phyloP scores from a whole-genome alignment of 2,329 filamentous ascomycete genomes.

The Nigrospora sphaerica region DNA sequence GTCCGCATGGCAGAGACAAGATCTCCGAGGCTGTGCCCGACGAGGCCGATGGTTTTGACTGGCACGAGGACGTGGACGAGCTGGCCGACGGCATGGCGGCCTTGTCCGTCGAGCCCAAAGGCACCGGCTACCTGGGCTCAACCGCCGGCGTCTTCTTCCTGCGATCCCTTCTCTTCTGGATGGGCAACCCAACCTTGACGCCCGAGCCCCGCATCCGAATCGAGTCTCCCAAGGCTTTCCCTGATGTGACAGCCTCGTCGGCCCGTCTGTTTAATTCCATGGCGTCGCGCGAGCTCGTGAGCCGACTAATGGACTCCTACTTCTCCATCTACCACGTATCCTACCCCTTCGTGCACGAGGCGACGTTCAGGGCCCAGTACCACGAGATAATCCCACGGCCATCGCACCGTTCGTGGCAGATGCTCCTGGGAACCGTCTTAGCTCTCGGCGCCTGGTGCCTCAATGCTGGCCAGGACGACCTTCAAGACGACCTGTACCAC shows the following conservation, averaged over 20 bases:
- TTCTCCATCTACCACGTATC: slow-evolving; percentile 35
- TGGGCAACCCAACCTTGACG: slow-evolving; percentile 8
- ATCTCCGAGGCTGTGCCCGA: slow-evolving; percentile 20
- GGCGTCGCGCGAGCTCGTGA: slow-evolving; percentile 16
- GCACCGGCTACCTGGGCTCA: slow-evolving; percentile 25
- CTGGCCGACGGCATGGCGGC: slow-evolving; percentile 27
- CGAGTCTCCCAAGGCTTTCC: not conserved
- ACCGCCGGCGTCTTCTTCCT: slow-evolving; percentile 23
- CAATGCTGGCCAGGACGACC: slow-evolving; percentile 14
- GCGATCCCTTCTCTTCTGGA: slow-evolving; percentile 17
- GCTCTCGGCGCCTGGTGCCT: slow-evolving; percentile 28
- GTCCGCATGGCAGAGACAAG: slow-evolving; percentile 1
- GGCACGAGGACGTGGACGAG: slow-evolving; percentile 23
- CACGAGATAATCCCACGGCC: slow-evolving; percentile 24
- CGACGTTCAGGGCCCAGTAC: slow-evolving; percentile 31
- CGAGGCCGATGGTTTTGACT: slow-evolving; percentile 23
- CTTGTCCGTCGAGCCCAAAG: slow-evolving; percentile 25
- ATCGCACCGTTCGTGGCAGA: slow-evolving; percentile 21
- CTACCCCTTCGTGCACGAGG: slow-evolving; percentile 39
- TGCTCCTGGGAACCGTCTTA: slow-evolving; percentile 28
- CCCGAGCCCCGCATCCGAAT: not conserved
- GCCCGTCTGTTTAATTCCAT: slow-evolving; percentile 11
- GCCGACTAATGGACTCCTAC: slow-evolving; percentile 27
- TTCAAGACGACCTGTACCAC: slow-evolving; percentile 22
- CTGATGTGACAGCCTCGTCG: slow-evolving; percentile 1